Evolutionary conservation across 257 asterid species (phyloP), one percentile per base, ranked within the genome.

Genomic region (Solanum medicagineum): DNA sequence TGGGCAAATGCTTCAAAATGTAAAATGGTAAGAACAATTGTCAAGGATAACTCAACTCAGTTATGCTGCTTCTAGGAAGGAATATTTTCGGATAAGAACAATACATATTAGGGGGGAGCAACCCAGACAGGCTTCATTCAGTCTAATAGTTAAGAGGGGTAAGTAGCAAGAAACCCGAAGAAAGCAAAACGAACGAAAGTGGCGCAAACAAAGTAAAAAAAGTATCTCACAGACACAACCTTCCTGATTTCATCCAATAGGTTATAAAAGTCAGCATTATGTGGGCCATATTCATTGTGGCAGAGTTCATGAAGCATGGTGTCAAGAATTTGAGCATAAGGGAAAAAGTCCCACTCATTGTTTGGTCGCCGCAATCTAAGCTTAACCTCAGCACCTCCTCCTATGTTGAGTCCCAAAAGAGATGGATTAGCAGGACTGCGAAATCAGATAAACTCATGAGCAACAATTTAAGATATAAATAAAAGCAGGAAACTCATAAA

Each of bases 261-360:
- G 87, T 90, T 94, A 95, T 95, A 95, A 88, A 95, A 95, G 87
- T 89, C 92, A 47, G 97, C 83, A 90, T 95, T 94, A 84, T 94
- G 97, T 54, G 97, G 96, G 59, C 98, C 98, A 86, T 86, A 71
- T 74, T 91, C 94, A 24, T 89, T 95, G 93, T 95, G 98, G 91
- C 98, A 95, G 68, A 94, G 98, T 91, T 95, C 98, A 44, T 94
- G 98, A 88, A 95, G 98, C 98, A 95, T 93, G 69, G 98, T 94
- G 85, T 94, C 92, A 11, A 95, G 93, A 89, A 92, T 90, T 56
- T 92, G 95, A 77, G 89, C 83, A 73, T 88, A 95, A 44, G 95
- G 96, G 89, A 89, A 90, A 89, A 95, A 94, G 83, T 94, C 97
- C 91, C 92, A 90, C 89, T 95, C 95, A 8, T 92, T 92, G 87